Evolutionary conservation across 306 rosid genomes (phyloP), one percentile per base, ranked within the genome.

Genomic region (Boehmeria nivea): DNA sequence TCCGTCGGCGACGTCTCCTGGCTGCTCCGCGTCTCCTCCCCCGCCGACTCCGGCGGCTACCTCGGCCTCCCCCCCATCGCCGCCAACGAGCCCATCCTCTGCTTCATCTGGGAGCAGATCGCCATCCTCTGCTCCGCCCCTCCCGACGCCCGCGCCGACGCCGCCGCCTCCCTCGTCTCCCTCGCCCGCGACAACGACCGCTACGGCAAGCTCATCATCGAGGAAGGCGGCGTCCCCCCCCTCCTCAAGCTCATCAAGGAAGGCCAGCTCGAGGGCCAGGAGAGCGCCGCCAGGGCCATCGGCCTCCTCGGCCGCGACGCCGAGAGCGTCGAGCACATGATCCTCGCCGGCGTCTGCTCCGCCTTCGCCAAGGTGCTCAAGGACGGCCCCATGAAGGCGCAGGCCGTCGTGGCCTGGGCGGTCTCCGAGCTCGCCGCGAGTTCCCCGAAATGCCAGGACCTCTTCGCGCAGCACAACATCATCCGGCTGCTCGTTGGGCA

Each of bases 11-110:
- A 88, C 33, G 70, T 88, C 7, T 88, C 97, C 14, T 88, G 97
- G 97, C 80, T 88, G 55, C 95, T 88, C 43, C 85, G 96, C 0
- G 96, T 88, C 61, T 81, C 97, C 9, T 80, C 94, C 14, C 83
- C 94, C 25, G 88, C 96, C 2, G 83, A 62, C 22, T 80, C 71
- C 51, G 81, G 65, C 33, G 82, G 78, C 50, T 66, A 77, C 53
- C 57, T 88, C 16, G 96, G 95, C 3, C 78, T 88, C 25, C 97
- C 97, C 9, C 97, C 97, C 0, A 88, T 85, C 2, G 97, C 97
- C 0, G 83, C 97, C 0, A 88, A 85, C 66, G 95, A 85, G 63
- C 97, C 97, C 1, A 88, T 85, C 63, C 43, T 88, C 23, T 69
- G 97, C 24, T 56, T 85, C 4, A 85, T 88, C 12, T 88, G 97